Evolutionary conservation across 805 yeast genomes (phyloP).

Genomic region (Candida verbasci): DNA sequence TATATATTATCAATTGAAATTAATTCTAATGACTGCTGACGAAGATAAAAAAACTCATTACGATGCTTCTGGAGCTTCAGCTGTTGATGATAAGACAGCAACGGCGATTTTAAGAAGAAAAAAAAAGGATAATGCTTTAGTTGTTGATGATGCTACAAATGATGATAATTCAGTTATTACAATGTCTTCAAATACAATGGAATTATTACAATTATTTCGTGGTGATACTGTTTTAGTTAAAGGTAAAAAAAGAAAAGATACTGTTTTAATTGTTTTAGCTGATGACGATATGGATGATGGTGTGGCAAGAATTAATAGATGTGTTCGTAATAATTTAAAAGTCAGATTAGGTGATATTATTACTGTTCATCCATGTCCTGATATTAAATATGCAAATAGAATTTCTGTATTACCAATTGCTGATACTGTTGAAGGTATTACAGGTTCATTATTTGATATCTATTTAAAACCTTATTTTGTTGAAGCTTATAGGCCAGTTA

Average conservation of each 20-base stretch:
- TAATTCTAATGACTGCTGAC: conserved; percentile 7
- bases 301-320: conserved; percentile 88
- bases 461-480: conserved; percentile 97
- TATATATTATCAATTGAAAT: not conserved
- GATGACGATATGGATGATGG: conserved; percentile 98
- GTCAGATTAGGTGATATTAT: conserved; percentile 92
- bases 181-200: conserved; percentile 94
- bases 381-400: conserved; percentile 93
- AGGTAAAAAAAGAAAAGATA: conserved; percentile 97
- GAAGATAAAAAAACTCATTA: conserved; percentile 35
- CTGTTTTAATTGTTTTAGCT: conserved; percentile 90
- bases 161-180: conserved; percentile 97
- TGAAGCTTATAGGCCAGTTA: conserved; percentile 97
- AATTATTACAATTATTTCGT: conserved; percentile 86
- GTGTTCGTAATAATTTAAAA: conserved; percentile 91
- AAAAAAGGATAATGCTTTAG: conserved; percentile 93
- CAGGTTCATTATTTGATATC: conserved; percentile 94
- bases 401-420: conserved; percentile 95
- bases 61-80: conserved; percentile 63
- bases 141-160: conserved; percentile 95
- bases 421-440: conserved; percentile 95
- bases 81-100: conserved; percentile 71
- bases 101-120: conserved; percentile 96
- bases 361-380: conserved; percentile 93
- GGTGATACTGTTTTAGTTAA: conserved; percentile 97